Conservation (phyloP, 2,329 filamentous ascomycete genomes). For the Botrytis galanthina region DNA sequence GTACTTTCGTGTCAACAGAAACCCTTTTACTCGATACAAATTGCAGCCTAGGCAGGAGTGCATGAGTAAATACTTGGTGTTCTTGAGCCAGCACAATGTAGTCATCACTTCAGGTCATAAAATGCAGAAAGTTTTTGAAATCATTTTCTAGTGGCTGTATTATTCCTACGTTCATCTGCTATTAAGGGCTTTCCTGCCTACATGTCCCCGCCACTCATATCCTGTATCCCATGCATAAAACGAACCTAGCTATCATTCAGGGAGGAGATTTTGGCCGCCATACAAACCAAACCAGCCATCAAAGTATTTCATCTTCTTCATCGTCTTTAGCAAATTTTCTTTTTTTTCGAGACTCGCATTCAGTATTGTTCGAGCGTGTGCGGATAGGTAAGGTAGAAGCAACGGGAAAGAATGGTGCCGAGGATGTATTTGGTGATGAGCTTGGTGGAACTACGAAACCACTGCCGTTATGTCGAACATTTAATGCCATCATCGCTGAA, state of each 20-base stretch:
- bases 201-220: neutral
- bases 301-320: neutral
- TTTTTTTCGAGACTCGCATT: neutral
- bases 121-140: neutral
- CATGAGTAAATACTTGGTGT: neutral
- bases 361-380: rapidly evolving
- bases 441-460: too few relatives aligned
- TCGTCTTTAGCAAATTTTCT: neutral
- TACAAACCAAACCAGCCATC: neutral
- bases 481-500: too few relatives aligned
- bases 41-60: neutral
- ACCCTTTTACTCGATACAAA: neutral
- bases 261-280: neutral
- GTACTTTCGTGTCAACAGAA: neutral
- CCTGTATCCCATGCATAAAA: neutral
- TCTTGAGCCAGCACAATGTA: neutral
- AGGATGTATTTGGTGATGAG: too few relatives aligned
- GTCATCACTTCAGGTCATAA: neutral
- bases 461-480: too few relatives aligned
- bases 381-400: too few relatives aligned
- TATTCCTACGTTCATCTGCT: too few relatives aligned
- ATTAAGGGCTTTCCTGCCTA: neutral
- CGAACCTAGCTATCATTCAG: too few relatives aligned
- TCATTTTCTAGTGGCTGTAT: neutral
- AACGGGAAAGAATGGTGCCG: too few relatives aligned